These are phyloP conservation scores for Aspergillus novoparasiticus DNA, from an alignment of 2,329 filamentous ascomycete species.

Conservation along the genomic window DNA sequence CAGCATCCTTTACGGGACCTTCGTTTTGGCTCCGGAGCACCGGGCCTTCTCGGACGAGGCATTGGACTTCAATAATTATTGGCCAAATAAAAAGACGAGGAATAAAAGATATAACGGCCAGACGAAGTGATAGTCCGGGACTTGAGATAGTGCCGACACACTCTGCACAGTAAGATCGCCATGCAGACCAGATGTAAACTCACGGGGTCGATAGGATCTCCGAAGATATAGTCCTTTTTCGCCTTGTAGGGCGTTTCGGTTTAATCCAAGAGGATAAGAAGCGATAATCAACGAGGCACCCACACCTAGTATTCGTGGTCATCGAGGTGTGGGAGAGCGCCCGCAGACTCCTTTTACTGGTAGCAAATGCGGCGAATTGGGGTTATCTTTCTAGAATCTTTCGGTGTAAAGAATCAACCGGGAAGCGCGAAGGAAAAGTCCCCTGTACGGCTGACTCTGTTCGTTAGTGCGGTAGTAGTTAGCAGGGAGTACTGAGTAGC, in stretches of 20 bases:
- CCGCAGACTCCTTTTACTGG: neutral
- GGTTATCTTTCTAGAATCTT: neutral
- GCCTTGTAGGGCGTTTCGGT: slow-evolving; percentile 30
- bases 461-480: neutral
- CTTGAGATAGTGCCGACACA: slow-evolving; percentile 24
- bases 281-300: slow-evolving; percentile 40
- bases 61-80: slow-evolving; percentile 39
- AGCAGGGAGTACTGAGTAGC: neutral
- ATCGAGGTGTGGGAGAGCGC: slow-evolving; percentile 35
- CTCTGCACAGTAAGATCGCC: slow-evolving; percentile 25
- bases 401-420: neutral
- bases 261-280: slow-evolving; percentile 38
- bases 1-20: slow-evolving; percentile 70
- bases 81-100: slow-evolving; percentile 17
- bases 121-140: slow-evolving; percentile 22
- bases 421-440: neutral
- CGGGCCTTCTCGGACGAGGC: slow-evolving; percentile 68
- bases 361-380: slow-evolving; percentile 1
- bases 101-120: slow-evolving; percentile 19
- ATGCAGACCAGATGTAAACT: slow-evolving; percentile 25
- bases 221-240: slow-evolving; percentile 27
- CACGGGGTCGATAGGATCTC: slow-evolving; percentile 12
- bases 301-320: slow-evolving; percentile 37
- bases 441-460: neutral
- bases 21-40: slow-evolving; percentile 66